Conservation (phyloP, 345 rosid species). For the Mercurialis annua region DNA sequence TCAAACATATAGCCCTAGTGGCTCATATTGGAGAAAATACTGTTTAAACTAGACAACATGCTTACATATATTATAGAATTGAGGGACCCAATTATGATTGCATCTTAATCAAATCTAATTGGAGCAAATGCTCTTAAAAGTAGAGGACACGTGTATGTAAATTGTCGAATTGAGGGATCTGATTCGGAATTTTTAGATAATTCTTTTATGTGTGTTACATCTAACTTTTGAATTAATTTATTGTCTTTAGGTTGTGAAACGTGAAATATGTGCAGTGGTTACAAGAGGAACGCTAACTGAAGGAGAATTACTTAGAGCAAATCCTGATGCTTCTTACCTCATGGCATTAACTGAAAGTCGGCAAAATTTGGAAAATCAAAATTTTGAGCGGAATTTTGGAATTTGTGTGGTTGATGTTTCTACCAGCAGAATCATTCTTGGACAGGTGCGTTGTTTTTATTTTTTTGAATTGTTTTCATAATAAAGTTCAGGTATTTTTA, state of each 20-base stretch:
- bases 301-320: conserved; percentile 76
- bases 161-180: not conserved
- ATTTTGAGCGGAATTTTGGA: conserved; percentile 52
- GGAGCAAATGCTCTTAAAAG: not conserved
- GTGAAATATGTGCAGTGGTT: conserved; percentile 89
- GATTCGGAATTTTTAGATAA: not conserved
- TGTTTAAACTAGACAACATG: too few species aligned
- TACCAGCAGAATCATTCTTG: conserved; percentile 76
- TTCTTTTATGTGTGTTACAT: not conserved
- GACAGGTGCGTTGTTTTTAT: conserved; percentile 55
- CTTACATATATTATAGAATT: too few species aligned
- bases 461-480: conserved; percentile 4
- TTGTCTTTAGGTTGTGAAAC: conserved; percentile 83
- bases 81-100: too few species aligned
- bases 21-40: not conserved
- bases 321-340: conserved; percentile 88
- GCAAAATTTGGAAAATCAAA: conserved; percentile 29
- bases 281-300: conserved; percentile 93
- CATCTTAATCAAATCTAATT: too few species aligned
- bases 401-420: conserved; percentile 88
- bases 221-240: conserved; percentile 19
- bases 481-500: not conserved
- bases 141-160: not conserved
- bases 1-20: not conserved
- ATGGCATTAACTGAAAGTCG: conserved; percentile 76